Conservation (phyloP, 768 basidiomycete genomes). For the Exsudoporus frostii region DNA sequence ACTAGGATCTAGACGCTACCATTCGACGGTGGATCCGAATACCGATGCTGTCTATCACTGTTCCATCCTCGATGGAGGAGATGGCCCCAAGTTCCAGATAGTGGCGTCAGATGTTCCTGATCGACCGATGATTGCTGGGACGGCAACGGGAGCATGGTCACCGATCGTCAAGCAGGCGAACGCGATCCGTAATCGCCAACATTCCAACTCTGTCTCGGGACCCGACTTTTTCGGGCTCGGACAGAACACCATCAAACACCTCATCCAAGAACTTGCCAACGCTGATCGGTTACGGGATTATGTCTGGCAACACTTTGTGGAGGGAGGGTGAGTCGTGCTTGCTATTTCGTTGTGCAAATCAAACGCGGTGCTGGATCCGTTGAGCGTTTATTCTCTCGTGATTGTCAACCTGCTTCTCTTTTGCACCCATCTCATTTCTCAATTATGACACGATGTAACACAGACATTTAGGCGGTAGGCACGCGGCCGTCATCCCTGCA, state of each 20-base stretch:
- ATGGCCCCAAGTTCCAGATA: constrained; percentile 84
- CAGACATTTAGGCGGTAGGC: constrained; percentile 76
- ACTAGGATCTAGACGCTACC: constrained; percentile 55
- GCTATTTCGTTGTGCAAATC: constrained; percentile 9
- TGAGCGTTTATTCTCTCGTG: constrained; percentile 5
- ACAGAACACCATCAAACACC: constrained; percentile 85
- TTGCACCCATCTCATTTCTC: constrained; percentile 25
- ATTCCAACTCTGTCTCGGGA: constrained; percentile 84
- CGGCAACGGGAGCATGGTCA: constrained; percentile 86
- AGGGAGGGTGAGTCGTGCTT: constrained; percentile 68
- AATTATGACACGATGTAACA: constrained; percentile 33
- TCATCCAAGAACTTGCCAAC: constrained; percentile 80
- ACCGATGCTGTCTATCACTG: constrained; percentile 75
- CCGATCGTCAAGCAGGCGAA: constrained; percentile 82
- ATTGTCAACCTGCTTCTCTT: constrained; percentile 16
- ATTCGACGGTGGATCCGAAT: constrained; percentile 68
- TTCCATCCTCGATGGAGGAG: constrained; percentile 80
- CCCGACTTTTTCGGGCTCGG: constrained; percentile 87
- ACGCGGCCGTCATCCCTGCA: constrained; percentile 79
- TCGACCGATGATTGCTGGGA: constrained; percentile 76
- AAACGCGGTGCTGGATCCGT: constrained; percentile 5
- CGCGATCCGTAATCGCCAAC: constrained; percentile 73
- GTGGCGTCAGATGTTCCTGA: constrained; percentile 69
- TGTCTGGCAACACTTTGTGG: constrained; percentile 82
- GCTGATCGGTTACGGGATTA: constrained; percentile 74